Evolutionary conservation across 192 early-diverging fungal genomes (phyloP), one percentile per base, ranked within the genome.

Genomic region (Piromyces finnis): DNA sequence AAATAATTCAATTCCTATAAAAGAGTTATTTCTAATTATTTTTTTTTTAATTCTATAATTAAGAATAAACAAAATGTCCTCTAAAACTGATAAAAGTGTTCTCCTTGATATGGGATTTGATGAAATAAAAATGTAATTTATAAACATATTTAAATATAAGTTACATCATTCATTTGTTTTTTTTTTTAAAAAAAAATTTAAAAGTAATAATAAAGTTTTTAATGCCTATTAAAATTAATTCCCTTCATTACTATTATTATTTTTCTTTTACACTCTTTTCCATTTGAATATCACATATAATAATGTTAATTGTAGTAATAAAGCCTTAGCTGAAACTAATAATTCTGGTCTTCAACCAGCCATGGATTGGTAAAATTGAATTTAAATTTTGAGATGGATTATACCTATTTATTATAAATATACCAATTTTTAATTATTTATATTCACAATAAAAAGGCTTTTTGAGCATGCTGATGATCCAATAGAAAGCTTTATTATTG

Each of bases 291-390:
- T n/a, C n/a, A n/a, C n/a, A n/a, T 85, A 26, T 29, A 12, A 2
- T 15, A 35, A 22, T 22, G 4, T 22, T 79, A 7, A 28, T 78
- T 28, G 83, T 18, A 84, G 82, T 30, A 85, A 85, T 2, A 87
- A 82, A 77, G 94, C 94, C 3, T 80, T 92, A 81, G 91, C 89
- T 28, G 91, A 86, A 14, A 94, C 93, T 5, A 91, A 92, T 77
- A 89, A 89, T 83, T 88, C 91, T 30, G 94, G 94, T 35, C 84
- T 95, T 35, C 94, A 95, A 82, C 89, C 93, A 29, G 94, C 94
- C 0, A 91, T 95, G 92, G 94, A 95, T 81, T 95, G 94, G 94
- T 92, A 86, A 32, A 82, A 80, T 35, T 29, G 29, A 22, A 51
- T 29, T 35, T 80, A 18, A 68, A 11, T 26, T 30, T 77, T 29